Evolutionary conservation across 2,329 filamentous ascomycete species (phyloP).

Genomic region (Colletotrichum gloeosporioides): DNA sequence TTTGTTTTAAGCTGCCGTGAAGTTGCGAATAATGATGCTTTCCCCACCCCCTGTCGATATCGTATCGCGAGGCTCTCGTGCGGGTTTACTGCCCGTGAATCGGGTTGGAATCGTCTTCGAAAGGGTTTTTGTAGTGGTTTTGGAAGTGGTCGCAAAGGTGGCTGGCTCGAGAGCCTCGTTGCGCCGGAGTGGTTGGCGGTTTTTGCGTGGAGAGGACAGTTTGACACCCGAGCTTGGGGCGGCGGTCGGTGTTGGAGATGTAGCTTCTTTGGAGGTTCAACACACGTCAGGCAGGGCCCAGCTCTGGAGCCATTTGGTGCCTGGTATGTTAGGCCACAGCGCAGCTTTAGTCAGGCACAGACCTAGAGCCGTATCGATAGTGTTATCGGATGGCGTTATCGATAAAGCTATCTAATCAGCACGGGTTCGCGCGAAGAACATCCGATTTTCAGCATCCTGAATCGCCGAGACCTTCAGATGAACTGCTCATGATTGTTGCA

Average conservation of each 20-base stretch:
- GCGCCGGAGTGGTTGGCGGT: not conserved
- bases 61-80: not conserved
- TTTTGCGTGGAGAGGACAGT: constrained; percentile 14
- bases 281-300: constrained; percentile 15
- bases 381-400: not conserved
- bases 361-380: not conserved
- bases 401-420: not conserved
- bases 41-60: not conserved
- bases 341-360: not conserved
- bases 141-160: not conserved
- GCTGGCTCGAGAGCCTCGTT: not conserved
- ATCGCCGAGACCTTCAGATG: not conserved
- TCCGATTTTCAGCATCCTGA: not conserved
- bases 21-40: not conserved
- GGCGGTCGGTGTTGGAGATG: constrained; percentile 12
- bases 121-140: not conserved
- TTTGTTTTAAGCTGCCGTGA: not conserved
- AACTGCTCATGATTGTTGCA: not conserved
- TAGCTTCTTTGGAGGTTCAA: constrained; percentile 20
- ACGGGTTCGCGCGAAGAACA: not conserved
- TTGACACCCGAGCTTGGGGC: constrained; percentile 5
- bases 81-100: not conserved
- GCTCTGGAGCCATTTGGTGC: not conserved
- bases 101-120: not conserved
- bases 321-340: not conserved